Percentiles rank a stretch among this genome's conserved stretches.
These are phyloP conservation scores for Closterium sp. DNA, from an alignment of 139 green algal genomes.

Conservation along the genomic window DNA sequence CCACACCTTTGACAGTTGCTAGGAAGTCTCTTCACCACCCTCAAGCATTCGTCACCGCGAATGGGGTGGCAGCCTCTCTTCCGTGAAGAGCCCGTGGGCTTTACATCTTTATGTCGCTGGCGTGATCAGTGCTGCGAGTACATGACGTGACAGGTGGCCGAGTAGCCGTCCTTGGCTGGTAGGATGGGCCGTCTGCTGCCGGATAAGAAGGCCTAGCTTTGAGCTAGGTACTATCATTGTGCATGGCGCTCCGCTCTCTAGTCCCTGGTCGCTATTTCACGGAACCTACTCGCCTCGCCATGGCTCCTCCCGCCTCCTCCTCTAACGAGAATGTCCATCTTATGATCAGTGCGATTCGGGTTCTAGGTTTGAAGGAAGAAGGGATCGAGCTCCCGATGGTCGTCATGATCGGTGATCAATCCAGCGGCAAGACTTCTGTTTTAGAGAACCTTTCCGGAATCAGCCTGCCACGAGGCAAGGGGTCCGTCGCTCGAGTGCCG, in stretches of 20 bases:
- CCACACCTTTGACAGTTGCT: no score
- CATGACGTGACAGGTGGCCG: no score
- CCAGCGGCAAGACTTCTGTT: slow-evolving; percentile 36
- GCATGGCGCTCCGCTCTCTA: no score
- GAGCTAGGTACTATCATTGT: no score
- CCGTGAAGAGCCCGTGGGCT: no score
- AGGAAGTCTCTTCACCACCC: no score
- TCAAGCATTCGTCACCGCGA: no score
- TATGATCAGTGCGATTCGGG: slow-evolving; percentile 18
- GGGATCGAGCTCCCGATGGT: slow-evolving; percentile 32
- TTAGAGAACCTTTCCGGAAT: slow-evolving; percentile 20
- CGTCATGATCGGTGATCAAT: slow-evolving; percentile 35
- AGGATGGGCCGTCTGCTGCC: not conserved
- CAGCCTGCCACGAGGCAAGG: not conserved
- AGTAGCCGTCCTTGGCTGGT: not conserved
- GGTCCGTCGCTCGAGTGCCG: not conserved
- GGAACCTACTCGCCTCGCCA: not conserved
- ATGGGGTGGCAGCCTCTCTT: no score
- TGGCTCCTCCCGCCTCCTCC: not conserved
- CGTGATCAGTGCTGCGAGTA: no score
- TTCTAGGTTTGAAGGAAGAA: slow-evolving; percentile 21
- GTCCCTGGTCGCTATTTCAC: no score
- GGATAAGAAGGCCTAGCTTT: not conserved
- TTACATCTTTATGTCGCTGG: no score
- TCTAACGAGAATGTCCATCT: slow-evolving; percentile 2